Base-by-base conservation (phyloP, 805 yeast genomes). In the Huiozyma sinensis region DNA sequence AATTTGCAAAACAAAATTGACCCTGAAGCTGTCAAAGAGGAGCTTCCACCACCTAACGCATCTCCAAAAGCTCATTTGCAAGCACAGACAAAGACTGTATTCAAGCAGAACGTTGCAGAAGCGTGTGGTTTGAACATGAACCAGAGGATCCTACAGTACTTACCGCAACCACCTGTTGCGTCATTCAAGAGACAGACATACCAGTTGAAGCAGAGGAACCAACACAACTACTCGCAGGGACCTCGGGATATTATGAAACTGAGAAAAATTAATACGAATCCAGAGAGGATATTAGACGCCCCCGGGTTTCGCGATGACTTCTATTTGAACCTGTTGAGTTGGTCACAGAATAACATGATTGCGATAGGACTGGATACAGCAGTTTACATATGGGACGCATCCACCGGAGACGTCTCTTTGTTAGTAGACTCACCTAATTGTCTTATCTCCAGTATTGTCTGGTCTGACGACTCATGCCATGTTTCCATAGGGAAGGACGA, bases 251-350 rank as follows among this genome's bases (percentile, higher is more conserved):
- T 78, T 33, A 79, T 83, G 12, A 70, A 88, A 54, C 75, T 85
- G 40, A 77, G 95, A 51, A 81, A 79, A 53, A 73, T 92, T 39
- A 86, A 94, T 28, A 77, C 86, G 0, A 84, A 86, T 32, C 97
- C 98, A 1, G 95, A 86, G 51, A 75, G 95, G 50, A 95, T 92
- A 1, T 70, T 92, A 36, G 98, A 92, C 65, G 98, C 97, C 0
- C 98, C 98, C 0, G 96, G 95, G 0, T 73, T 89, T 46, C 73
- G 82, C 24, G 95, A 92, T 63, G 98, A 92, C 66, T 92, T 88
- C 62, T 92, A 90, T 61, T 71, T 88, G 43, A 88, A 88, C 57
- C 69, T 90, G 36, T 63, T 92, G 43, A 78, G 88, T 48, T 92
- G 98, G 97, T 88, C 96, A 6, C 67, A 69, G 50, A 77, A 79